Evolutionary conservation across 106 monocot genomes (phyloP).

Genomic region (Phalaenopsis equestris): DNA sequence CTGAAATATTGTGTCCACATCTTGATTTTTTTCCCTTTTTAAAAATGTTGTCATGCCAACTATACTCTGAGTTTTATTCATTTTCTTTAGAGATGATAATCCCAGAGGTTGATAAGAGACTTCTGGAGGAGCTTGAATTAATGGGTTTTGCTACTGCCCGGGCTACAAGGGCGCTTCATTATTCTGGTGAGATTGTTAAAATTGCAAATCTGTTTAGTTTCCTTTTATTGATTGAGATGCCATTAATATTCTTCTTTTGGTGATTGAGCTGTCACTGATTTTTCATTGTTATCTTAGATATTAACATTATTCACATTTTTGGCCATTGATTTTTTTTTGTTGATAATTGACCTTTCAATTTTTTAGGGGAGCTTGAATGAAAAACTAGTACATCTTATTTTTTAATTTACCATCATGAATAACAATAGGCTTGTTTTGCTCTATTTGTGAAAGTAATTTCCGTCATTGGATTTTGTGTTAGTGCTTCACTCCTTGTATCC

Average conservation of each 20-base stretch:
- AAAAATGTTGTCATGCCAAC: too few relatives aligned
- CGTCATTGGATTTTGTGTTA: neutral
- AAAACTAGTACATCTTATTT: neutral
- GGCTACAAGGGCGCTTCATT: slow-evolving; percentile 87
- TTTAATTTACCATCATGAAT: neutral
- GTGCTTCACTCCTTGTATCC: neutral
- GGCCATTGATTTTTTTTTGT: neutral
- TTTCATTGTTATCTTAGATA: neutral
- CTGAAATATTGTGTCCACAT: too few relatives aligned
- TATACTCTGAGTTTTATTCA: slow-evolving; percentile 1
- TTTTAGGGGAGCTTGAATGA: neutral
- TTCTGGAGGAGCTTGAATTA: slow-evolving; percentile 66
- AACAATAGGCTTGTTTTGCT: neutral
- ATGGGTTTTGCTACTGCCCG: slow-evolving; percentile 85
- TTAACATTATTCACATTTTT: neutral
- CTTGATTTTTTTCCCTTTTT: too few relatives aligned
- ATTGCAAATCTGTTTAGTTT: neutral
- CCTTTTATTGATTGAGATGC: neutral
- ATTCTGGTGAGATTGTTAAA: slow-evolving; percentile 48
- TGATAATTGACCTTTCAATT: neutral
- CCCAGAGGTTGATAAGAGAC: slow-evolving; percentile 63
- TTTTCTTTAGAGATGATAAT: slow-evolving; percentile 52
- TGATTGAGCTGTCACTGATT: neutral
- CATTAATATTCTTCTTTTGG: neutral
- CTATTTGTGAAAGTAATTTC: neutral